A percentile compares a stretch with the other conserved stretches of the same genome.
phyloP scores from a whole-genome alignment of 345 rosid genomes.

The Melaleuca alternifolia region DNA sequence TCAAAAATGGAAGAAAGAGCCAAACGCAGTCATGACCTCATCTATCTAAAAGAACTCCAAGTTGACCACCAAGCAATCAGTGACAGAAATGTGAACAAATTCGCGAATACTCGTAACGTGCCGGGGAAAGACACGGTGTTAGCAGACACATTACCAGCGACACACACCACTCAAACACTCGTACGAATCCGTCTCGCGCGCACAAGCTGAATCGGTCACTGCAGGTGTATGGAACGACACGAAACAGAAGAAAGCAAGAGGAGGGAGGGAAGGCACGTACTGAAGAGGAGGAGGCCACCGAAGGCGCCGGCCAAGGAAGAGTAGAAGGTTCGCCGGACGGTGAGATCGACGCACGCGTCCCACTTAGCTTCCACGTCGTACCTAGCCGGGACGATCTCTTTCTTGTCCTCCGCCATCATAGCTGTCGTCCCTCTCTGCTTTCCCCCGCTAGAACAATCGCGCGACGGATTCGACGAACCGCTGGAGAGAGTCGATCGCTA shows the following conservation, averaged over 20 bases:
- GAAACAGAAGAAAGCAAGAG: neutral
- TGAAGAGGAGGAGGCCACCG: slow-evolving; percentile 78
- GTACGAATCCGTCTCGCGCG: neutral
- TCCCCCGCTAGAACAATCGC: neutral
- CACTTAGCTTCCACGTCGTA: slow-evolving; percentile 69
- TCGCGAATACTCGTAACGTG: neutral
- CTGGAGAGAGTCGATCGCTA: neutral
- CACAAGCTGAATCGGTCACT: neutral
- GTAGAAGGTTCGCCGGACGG: slow-evolving; percentile 73
- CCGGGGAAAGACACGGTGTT: neutral
- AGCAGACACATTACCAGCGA: neutral
- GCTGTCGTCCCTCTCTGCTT: neutral
- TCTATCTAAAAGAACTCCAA: neutral
- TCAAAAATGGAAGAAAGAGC: neutral
- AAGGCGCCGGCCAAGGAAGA: slow-evolving; percentile 77
- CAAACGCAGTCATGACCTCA: neutral
- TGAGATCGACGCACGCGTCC: slow-evolving; percentile 87
- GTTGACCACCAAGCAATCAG: neutral
- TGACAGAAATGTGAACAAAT: neutral
- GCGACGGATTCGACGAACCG: neutral
- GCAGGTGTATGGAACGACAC: neutral
- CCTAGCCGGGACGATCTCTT: slow-evolving; percentile 15
- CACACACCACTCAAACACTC: neutral
- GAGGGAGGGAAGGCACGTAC: slow-evolving; percentile 22
- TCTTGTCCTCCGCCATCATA: slow-evolving; percentile 9